Conservation (phyloP, 2,329 filamentous ascomycete species). For the Penicillium rolfsii region DNA sequence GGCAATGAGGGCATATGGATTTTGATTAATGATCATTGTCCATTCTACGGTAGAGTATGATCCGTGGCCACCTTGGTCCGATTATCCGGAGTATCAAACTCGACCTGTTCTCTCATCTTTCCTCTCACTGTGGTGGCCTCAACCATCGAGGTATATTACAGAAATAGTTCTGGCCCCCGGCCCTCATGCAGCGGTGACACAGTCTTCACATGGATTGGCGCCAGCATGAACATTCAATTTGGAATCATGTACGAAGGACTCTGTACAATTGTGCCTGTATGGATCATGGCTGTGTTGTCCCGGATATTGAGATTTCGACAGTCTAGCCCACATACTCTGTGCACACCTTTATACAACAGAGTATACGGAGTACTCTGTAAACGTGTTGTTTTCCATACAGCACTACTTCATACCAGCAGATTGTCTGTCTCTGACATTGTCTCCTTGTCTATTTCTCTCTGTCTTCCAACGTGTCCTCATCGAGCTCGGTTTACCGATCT, state of each 20-base stretch:
- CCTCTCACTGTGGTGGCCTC: not conserved
- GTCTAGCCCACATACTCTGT: not conserved
- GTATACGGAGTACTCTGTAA: not conserved
- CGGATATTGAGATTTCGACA: not conserved
- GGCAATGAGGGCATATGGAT: slow-evolving; percentile 19
- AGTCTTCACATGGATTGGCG: not conserved
- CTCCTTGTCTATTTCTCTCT: not conserved
- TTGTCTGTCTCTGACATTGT: not conserved
- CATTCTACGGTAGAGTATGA: not conserved
- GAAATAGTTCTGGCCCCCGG: not conserved
- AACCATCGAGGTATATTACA: not conserved
- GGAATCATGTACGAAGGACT: not conserved
- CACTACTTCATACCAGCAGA: not conserved
- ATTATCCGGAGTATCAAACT: not conserved
- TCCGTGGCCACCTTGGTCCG: not conserved
- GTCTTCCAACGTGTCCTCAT: not conserved
- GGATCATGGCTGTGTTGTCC: not conserved
- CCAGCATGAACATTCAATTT: not conserved
- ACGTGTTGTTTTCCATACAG: not conserved
- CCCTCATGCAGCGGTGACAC: slow-evolving; percentile 1
- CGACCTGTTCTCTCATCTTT: not conserved
- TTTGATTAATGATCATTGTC: not conserved
- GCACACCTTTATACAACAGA: not conserved
- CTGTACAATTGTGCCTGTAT: not conserved
- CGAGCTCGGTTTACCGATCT: not conserved